Evolutionary conservation across 768 basidiomycete genomes (phyloP).

Genomic region (Trametes cubensis): DNA sequence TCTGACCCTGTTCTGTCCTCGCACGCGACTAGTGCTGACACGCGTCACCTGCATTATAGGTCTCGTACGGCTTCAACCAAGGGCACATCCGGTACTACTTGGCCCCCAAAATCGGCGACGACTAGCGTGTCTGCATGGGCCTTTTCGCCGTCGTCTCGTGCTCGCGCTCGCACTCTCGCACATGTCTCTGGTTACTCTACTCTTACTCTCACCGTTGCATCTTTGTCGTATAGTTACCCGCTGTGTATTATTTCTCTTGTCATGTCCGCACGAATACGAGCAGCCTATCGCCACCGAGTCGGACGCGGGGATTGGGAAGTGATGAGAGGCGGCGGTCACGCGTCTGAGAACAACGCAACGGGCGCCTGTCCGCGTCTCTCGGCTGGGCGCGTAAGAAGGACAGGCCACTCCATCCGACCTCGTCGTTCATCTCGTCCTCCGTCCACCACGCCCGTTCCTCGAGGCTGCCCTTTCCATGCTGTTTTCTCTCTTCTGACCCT

Average conservation of each 20-base stretch:
- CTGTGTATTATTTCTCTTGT: slow-evolving; percentile 7
- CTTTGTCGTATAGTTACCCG: slow-evolving; percentile 12
- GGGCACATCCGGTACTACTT: slow-evolving; percentile 93
- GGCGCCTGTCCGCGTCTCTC: no score
- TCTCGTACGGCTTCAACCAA: slow-evolving; percentile 86
- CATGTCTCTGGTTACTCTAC: background rate
- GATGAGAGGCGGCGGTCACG: no score
- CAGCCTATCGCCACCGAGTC: no score
- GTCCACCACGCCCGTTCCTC: no score
- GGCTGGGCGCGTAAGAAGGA: no score
- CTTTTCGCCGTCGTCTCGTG: background rate
- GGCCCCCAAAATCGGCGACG: slow-evolving; percentile 93
- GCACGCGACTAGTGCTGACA: background rate
- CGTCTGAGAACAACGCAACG: no score
- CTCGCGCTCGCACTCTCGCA: background rate
- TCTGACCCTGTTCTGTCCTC: slow-evolving; percentile 11
- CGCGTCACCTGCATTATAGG: slow-evolving; percentile 44
- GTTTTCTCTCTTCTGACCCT: no score
- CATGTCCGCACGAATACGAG: no score
- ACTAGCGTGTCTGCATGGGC: slow-evolving; percentile 40
- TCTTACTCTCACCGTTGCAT: background rate
- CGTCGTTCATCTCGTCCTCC: no score
- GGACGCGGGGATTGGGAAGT: no score
- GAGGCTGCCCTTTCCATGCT: no score
- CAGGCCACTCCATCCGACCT: no score